Percentiles rank a stretch among this genome's conserved stretches.
Evolutionary conservation across 2,329 filamentous ascomycete species (phyloP).

Genomic region (Xenosphaeropsis pyriputrescens): DNA sequence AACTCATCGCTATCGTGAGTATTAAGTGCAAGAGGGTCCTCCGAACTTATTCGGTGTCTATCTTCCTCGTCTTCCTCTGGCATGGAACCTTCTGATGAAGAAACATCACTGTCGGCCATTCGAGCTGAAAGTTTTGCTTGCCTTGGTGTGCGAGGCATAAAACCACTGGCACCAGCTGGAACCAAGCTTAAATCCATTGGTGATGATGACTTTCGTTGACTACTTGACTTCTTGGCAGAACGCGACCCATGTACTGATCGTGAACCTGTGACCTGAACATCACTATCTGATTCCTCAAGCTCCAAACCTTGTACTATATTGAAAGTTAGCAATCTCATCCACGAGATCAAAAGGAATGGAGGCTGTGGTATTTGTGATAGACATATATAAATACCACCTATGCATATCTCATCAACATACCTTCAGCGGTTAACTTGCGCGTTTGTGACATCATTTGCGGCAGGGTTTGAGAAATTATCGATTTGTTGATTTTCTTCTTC

Average conservation of each 20-base stretch:
- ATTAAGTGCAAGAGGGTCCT: neutral
- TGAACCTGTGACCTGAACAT: neutral
- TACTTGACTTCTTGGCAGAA: neutral
- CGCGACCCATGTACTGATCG: neutral
- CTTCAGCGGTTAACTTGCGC: neutral
- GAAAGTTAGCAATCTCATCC: neutral
- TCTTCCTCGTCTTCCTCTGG: neutral
- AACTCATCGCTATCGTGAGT: neutral
- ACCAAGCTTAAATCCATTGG: neutral
- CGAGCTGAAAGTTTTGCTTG: neutral
- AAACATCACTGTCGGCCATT: neutral
- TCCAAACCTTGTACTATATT: neutral
- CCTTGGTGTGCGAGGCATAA: neutral
- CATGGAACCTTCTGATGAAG: neutral
- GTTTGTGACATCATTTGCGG: neutral
- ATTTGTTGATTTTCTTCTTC: neutral
- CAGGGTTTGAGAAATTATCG: neutral
- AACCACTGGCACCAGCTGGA: neutral
- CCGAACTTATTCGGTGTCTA: neutral
- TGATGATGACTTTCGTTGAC: neutral
- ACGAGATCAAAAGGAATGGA: neutral
- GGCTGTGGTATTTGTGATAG: neutral
- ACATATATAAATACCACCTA: neutral
- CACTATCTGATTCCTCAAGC: neutral
- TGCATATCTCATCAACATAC: neutral